These are phyloP conservation scores for Zalaria sp. DNA, from an alignment of 2,329 filamentous ascomycete genomes.

Conservation along the genomic window DNA sequence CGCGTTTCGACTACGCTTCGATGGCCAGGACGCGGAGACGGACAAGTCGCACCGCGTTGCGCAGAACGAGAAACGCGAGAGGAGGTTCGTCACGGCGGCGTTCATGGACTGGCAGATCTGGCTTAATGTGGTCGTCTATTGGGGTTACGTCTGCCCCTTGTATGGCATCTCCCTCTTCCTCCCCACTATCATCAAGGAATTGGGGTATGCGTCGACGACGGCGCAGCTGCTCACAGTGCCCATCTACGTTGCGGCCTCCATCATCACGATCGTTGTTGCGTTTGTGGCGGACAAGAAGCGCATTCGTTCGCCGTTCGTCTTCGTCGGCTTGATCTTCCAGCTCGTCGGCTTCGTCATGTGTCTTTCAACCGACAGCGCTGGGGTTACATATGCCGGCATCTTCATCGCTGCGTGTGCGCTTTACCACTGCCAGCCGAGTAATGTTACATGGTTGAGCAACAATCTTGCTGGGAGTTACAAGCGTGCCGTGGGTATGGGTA, in stretches of 20 bases:
- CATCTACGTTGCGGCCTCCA: slow-evolving; percentile 21
- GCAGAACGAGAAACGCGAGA: slow-evolving; percentile 11
- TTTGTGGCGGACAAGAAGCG: slow-evolving; percentile 12
- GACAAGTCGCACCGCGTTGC: slow-evolving; percentile 4
- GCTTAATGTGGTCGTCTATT: slow-evolving; percentile 44
- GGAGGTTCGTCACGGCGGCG: slow-evolving; percentile 29
- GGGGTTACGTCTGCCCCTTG: slow-evolving; percentile 41
- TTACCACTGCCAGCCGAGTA: slow-evolving; percentile 13
- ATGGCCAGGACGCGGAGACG: slow-evolving; percentile 5
- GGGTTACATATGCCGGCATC: slow-evolving; percentile 15
- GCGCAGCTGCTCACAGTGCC: slow-evolving; percentile 32
- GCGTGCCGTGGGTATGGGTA: slow-evolving; percentile 32
- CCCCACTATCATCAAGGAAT: slow-evolving; percentile 26
- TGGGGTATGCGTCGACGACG: slow-evolving; percentile 27
- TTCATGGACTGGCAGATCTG: slow-evolving; percentile 35
- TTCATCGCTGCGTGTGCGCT: slow-evolving; percentile 13
- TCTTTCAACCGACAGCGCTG: slow-evolving; percentile 8
- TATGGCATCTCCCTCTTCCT: slow-evolving; percentile 27
- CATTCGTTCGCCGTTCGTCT: slow-evolving; percentile 12
- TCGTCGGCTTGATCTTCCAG: slow-evolving; percentile 9
- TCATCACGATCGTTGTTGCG: slow-evolving; percentile 10
- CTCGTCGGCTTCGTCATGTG: slow-evolving; percentile 13
- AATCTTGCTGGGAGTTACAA: slow-evolving; percentile 41
- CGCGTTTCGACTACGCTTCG: slow-evolving; percentile 9
- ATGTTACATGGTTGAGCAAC: slow-evolving; percentile 36